Conservation (phyloP, 306 rosid genomes). For the Malus orientalis region DNA sequence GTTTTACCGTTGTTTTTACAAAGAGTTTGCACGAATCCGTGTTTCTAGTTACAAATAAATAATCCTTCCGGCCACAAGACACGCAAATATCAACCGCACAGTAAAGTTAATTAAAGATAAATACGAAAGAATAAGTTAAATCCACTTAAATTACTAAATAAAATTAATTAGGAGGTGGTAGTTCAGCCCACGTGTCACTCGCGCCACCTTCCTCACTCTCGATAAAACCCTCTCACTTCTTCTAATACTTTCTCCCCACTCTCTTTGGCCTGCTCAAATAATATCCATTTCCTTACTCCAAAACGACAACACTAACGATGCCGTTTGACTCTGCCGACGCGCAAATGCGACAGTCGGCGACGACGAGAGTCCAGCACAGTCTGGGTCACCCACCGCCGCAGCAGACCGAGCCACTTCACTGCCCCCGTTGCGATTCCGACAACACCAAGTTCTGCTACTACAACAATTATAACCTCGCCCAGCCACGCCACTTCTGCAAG, state of each 20-base stretch:
- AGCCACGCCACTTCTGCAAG: conserved; percentile 58
- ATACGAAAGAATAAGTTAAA: background rate
- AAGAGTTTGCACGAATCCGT: fast-evolving
- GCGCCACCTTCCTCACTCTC: background rate
- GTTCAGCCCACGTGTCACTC: background rate
- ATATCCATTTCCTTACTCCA: background rate
- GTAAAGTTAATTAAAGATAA: background rate
- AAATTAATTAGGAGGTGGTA: background rate
- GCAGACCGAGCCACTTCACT: conserved; percentile 26
- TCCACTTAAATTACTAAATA: too few species aligned
- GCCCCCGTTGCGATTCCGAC: conserved; percentile 48
- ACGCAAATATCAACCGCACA: too few species aligned
- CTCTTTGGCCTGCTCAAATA: background rate
- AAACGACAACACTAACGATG: conserved; percentile 11
- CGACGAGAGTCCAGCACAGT: background rate
- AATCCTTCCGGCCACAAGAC: fast-evolving
- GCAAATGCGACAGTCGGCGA: background rate
- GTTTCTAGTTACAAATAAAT: fast-evolving
- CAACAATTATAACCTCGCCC: conserved; percentile 54
- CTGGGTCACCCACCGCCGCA: conserved; percentile 24
- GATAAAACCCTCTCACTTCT: background rate
- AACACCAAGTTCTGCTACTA: conserved; percentile 54
- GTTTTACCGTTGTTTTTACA: too few species aligned
- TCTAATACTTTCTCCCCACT: background rate
- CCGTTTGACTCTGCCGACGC: conserved; percentile 14